A percentile compares a stretch with the other conserved stretches of the same genome.
These are phyloP conservation scores for Zalerion maritima DNA, from an alignment of 495 filamentous ascomycete species.

Conservation along the genomic window DNA sequence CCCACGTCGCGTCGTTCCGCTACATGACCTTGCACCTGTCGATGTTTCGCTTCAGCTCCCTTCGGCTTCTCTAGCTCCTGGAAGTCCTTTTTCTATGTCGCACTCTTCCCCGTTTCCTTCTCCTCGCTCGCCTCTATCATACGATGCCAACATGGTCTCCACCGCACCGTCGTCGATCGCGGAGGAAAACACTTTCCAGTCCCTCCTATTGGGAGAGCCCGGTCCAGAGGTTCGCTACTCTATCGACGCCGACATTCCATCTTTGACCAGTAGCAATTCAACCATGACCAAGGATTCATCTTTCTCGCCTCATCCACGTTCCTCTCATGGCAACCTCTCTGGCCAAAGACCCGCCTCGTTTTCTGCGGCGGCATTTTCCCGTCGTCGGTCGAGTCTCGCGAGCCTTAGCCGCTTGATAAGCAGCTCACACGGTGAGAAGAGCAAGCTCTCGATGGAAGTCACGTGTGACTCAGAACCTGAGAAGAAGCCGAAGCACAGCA, in stretches of 20 bases:
- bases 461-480: conserved; percentile 39
- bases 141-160: conserved; percentile 53
- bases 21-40: conserved; percentile 41
- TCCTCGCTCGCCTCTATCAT: conserved; percentile 46
- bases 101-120: conserved; percentile 41
- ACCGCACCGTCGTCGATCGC: conserved; percentile 57
- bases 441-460: conserved; percentile 66
- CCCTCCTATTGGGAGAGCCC: conserved; percentile 45
- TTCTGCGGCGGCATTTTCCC: conserved; percentile 47
- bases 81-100: conserved; percentile 36
- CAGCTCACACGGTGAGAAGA: conserved; percentile 60
- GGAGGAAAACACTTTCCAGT: conserved; percentile 49
- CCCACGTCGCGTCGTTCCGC: conserved; percentile 35
- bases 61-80: conserved; percentile 30
- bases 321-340: conserved; percentile 4
- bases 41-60: conserved; percentile 30
- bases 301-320: conserved; percentile 16
- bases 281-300: conserved; percentile 59
- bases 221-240: conserved; percentile 56
- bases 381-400: conserved; percentile 70
- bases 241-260: conserved; percentile 66
- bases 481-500: conserved; percentile 49
- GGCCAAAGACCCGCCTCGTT: conserved; percentile 50
- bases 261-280: conserved; percentile 72
- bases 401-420: conserved; percentile 75